Evolutionary conservation across 2,329 filamentous ascomycete species (phyloP), one percentile per base, ranked within the genome.

Genomic region (Fusarium albosuccineum): DNA sequence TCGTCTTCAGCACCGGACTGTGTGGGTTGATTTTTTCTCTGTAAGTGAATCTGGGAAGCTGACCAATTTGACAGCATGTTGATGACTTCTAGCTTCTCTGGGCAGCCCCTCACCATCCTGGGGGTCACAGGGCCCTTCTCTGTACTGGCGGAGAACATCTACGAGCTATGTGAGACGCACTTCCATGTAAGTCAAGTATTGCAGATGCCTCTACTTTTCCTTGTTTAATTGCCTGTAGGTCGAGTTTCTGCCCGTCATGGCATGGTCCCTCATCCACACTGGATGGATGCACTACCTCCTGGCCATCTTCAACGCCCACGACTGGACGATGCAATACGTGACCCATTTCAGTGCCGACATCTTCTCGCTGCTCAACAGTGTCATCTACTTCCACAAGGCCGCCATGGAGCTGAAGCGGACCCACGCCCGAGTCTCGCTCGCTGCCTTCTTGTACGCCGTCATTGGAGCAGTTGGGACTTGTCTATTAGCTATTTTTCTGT

Each of bases 271-370:
- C 36, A 88, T 91, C 52, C 88, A 91, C 73, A 82, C 88, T 7
- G 85, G 82, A 8, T 91, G 89, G 89, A 86, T 91, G 82, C 87
- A 89, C 71, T 86, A 85, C 67, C 76, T 90, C 4, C 80, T 91
- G 11, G 88, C 88, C 56, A 84, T 90, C 51, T 85, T 90, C 76
- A 91, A 91, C 74, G 88, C 88, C 5, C 88, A 91, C 71, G 88
- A 90, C 75, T 91, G 87, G 86, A 91, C 88, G 0, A 91, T 91
- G 89, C 82, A 86, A 69, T 91, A 91, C 75, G 89, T 91, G 49
- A 91, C 89, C 3, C 87, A 85, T 17, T 91, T 90, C 74, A 88
- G 83, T 62, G 88, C 86, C 42, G 89, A 91, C 73, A 89, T 91
- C 56, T 91, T 91, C 73, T 88, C 87, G 3, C 81, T 91, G 9